Evolutionary conservation across 2,329 filamentous ascomycete genomes (phyloP), one percentile per base, ranked within the genome.

Genomic region (Apiospora hydei): DNA sequence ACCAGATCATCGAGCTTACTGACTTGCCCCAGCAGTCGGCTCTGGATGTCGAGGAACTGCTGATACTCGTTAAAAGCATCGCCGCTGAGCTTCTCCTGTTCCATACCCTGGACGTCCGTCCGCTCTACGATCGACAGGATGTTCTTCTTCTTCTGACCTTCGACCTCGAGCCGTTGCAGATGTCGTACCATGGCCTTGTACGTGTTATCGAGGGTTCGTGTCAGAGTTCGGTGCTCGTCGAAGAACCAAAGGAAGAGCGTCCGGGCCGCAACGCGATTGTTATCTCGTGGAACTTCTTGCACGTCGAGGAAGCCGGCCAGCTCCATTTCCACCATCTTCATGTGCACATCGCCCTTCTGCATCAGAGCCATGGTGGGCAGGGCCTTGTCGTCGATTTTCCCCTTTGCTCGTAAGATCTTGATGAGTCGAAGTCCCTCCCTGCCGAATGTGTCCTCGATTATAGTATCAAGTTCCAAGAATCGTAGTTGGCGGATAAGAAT

Each of bases 181-280:
- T 93, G 93, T 71, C 95, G 90, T 21, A 94, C 88, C 93, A 98
- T 98, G 41, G 92, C 89, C 81, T 97, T 97, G 85, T 98, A 98
- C 0, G 93, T 90, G 73, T 94, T 92, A 74, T 97, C 92, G 14
- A 98, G 83, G 1, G 97, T 84, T 73, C 92, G 89, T 26, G 88
- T 87, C 68, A 91, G 86, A 8, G 93, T 92, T 67, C 93, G 89
- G 66, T 94, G 90, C 14, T 89, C 85, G 79, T 98, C 95, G 81
- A 94, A 97, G 85, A 91, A 98, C 92, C 95, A 98, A 71, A 98
- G 89, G 81, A 95, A 98, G 34, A 98, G 88, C 0, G 95, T 97
- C 70, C 94, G 91, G 74, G 92, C 93, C 0, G 95, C 94, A 77
- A 93, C 89, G 46, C 95, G 92, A 74, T 91, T 92, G 75, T 92